These are phyloP conservation scores for Coprinopsis marcescibilis DNA, from an alignment of 768 basidiomycete species.

Conservation along the genomic window DNA sequence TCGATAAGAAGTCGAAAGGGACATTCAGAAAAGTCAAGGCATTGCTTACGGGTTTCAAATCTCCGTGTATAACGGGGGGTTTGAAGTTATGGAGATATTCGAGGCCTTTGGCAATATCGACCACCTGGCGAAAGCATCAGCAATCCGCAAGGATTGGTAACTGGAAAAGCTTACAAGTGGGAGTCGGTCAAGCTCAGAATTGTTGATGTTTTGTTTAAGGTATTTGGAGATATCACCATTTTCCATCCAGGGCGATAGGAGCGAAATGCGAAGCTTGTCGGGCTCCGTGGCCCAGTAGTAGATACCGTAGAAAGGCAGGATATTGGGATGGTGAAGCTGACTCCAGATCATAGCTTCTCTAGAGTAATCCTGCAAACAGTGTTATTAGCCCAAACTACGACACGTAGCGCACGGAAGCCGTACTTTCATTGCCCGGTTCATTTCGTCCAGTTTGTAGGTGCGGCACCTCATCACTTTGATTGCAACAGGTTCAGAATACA, in stretches of 20 bases:
- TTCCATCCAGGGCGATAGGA: slow-evolving; percentile 17
- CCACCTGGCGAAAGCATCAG: not conserved
- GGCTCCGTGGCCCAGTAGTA: slow-evolving; percentile 7
- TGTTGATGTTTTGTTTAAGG: slow-evolving; percentile 6
- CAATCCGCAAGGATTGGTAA: no score
- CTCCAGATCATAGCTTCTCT: slow-evolving; percentile 16
- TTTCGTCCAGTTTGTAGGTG: no score
- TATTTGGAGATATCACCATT: slow-evolving; percentile 14
- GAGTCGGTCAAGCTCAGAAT: no score
- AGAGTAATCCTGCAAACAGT: not conserved
- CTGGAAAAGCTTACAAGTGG: no score
- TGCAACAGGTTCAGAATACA: slow-evolving; percentile 2
- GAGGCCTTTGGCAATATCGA: slow-evolving; percentile 4
- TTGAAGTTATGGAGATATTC: slow-evolving; percentile 3
- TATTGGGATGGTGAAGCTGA: slow-evolving; percentile 14
- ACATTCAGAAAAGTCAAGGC: not conserved
- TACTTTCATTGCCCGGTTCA: no score
- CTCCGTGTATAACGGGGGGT: slow-evolving; percentile 15
- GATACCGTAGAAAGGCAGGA: slow-evolving; percentile 17
- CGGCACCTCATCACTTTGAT: slow-evolving; percentile 12
- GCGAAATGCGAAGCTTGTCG: slow-evolving; percentile 3
- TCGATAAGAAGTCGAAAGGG: not conserved
- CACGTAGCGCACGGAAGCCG: no score
- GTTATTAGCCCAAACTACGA: no score
- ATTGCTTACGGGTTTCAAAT: slow-evolving; percentile 18